Evolutionary conservation across 805 yeast genomes (phyloP), one percentile per base, ranked within the genome.

Genomic region (Candida oleophila): DNA sequence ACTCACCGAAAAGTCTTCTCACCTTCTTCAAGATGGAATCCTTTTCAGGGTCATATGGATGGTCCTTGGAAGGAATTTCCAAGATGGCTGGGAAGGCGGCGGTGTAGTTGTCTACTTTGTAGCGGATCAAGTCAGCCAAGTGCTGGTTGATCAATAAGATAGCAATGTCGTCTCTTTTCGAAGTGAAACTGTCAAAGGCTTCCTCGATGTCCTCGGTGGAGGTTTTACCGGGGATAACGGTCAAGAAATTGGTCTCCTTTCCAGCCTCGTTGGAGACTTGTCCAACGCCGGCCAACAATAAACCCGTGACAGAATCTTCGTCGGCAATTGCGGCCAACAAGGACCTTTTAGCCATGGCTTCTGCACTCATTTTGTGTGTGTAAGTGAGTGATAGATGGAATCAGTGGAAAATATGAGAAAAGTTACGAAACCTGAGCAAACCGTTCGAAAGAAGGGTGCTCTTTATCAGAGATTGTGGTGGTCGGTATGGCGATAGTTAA

Each of bases 31-130:
- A 77, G 36, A 94, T 90, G 18, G 96, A 86, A 68, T 94, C 99
- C 81, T 92, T 94, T 66, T 92, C 98, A 18, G 99, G 99, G 66
- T 94, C 96, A 66, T 94, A 94, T 19, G 99, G 98, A 66, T 94
- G 98, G 62, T 94, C 99, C 73, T 94, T 94, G 14, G 97, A 89
- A 22, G 99, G 99, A 51, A 94, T 94, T 70, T 94, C 99, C 61
- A 94, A 76, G 41, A 94, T 82, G 2, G 99, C 97, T 7, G 99
- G 99, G 69, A 94, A 94, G 9, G 99, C 96, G 53, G 83, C 81
- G 15, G 95, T 82, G 69, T 79, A 94, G 41, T 80, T 76, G 59
- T 94, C 99, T 40, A 94, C 89, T 54, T 78, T 77, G 54, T 77
- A 76, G 66, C 99, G 79, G 47, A 94, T 92, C 56, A 82, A 78